phyloP scores from a whole-genome alignment of 257 asterid species.

The Gynochthodes officinalis region DNA sequence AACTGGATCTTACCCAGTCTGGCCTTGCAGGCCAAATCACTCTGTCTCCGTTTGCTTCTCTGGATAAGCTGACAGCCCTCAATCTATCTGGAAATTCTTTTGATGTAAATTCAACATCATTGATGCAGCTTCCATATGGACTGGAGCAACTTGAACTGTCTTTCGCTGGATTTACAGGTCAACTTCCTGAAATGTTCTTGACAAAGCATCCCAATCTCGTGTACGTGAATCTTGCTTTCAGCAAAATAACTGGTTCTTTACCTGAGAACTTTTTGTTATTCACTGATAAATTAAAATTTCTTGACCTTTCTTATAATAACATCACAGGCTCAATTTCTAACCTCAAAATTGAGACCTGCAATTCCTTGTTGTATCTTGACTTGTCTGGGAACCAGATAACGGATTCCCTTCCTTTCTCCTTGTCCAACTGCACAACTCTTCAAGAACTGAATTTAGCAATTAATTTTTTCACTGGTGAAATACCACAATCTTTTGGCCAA shows the following conservation, averaged over 20 bases:
- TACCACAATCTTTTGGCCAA: slow-evolving; percentile 55
- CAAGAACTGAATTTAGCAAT: slow-evolving; percentile 47
- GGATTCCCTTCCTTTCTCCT: slow-evolving; percentile 52
- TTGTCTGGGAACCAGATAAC: slow-evolving; percentile 66
- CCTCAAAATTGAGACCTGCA: slow-evolving; percentile 57
- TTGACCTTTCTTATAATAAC: slow-evolving; percentile 80
- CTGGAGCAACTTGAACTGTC: slow-evolving; percentile 65
- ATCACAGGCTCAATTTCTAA: slow-evolving; percentile 55
- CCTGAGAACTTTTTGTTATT: slow-evolving; percentile 49
- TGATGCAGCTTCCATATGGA: slow-evolving; percentile 54
- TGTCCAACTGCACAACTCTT: slow-evolving; percentile 66
- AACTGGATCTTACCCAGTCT: slow-evolving; percentile 69
- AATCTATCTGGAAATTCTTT: slow-evolving; percentile 70
- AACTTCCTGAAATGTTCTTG: slow-evolving; percentile 51
- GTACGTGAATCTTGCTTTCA: slow-evolving; percentile 71
- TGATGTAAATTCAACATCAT: slow-evolving; percentile 42
- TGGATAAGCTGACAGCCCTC: slow-evolving; percentile 55
- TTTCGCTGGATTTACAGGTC: slow-evolving; percentile 55
- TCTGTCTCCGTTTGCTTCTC: slow-evolving; percentile 46
- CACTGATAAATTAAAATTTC: slow-evolving; percentile 51
- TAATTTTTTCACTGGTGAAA: slow-evolving; percentile 61
- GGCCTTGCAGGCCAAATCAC: slow-evolving; percentile 61
- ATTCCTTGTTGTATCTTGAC: slow-evolving; percentile 57
- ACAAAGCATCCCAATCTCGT: slow-evolving; percentile 59
- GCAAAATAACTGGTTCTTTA: slow-evolving; percentile 57